Evolutionary conservation across 768 basidiomycete genomes (phyloP), one percentile per base, ranked within the genome.

Genomic region (Lactarius hatsudake): DNA sequence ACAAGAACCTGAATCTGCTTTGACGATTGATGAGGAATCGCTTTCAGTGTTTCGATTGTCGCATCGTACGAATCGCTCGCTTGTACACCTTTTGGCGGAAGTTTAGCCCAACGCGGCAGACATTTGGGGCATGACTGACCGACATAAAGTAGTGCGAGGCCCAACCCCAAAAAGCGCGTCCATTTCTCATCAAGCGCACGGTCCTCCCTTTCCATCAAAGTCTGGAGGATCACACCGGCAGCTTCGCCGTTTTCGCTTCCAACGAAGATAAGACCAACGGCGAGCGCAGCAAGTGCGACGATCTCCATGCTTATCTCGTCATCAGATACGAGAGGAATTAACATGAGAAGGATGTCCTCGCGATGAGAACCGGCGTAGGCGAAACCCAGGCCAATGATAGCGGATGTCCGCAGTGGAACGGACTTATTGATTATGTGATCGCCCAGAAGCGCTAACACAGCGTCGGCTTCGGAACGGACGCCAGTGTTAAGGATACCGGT

Each of bases 241-340:
- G 97, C 87, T 70, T 99, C 97, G 6, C 95, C 95, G 71, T 98
- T 91, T 59, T 89, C 93, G 73, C 94, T 95, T 20, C 96, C 96
- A 28, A 96, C 95, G 73, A 94, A 97, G 62, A 98, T 88, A 77
- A 98, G 96, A 1, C 96, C 96, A 12, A 98, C 84, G 0, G 96
- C 87, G 18, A 99, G 81, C 0, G 96, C 88, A 20, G 95, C 87
- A 64, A 96, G 81, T 55, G 91, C 85, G 2, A 88, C 87, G 53
- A 99, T 87, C 76, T 98, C 96, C 88, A 94, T 96, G 23, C 90
- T 88, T 40, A 87, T 80, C 5, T 80, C 78, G 30, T 96, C 93
- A 72, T 99, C 97, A 8, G 86, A 84, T 32, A 97, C 84, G 45
- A 86, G 83, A 0, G 94, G 94, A 12, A 96, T 78, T n/a, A 99